Conservation (phyloP, 73 alveolate genomes). For the Diophrys sp. region DNA sequence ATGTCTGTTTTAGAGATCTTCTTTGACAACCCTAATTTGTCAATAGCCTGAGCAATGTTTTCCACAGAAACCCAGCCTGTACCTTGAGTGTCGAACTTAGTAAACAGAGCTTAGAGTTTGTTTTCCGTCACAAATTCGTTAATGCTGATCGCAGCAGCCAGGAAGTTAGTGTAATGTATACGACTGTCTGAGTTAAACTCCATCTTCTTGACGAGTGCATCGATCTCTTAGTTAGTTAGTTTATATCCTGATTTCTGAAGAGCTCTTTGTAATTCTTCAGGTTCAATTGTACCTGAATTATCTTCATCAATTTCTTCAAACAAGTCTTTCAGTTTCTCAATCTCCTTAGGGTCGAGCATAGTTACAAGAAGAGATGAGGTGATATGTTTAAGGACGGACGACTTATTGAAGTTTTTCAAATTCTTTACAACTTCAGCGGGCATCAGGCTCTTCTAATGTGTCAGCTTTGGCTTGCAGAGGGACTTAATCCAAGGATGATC, state of each 20-base stretch:
- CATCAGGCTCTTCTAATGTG: background rate
- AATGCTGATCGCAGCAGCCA: conserved; percentile 59
- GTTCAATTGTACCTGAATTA: conserved; percentile 82
- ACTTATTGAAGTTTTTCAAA: conserved; percentile 44
- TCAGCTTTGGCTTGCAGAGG: background rate
- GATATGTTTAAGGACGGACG: conserved; percentile 54
- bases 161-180: conserved; percentile 55
- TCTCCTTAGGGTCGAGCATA: conserved; percentile 63
- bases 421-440: background rate
- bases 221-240: conserved; percentile 71
- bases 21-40: conserved; percentile 15
- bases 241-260: conserved; percentile 5
- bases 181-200: conserved; percentile 53
- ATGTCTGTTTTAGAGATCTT: background rate
- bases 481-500: conserved; percentile 49
- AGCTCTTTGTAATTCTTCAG: conserved; percentile 76
- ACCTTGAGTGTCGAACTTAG: conserved; percentile 37
- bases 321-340: conserved; percentile 66
- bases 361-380: conserved; percentile 59
- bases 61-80: conserved; percentile 23
- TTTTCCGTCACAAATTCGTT: conserved; percentile 17
- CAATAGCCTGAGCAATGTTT: conserved; percentile 32
- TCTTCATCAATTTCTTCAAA: conserved; percentile 83
- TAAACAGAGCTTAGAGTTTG: conserved; percentile 37
- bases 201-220: conserved; percentile 50